Percentiles rank a stretch among this genome's conserved stretches.
Evolutionary conservation across 2,329 filamentous ascomycete species (phyloP).

Genomic region (Fusarium nygamai): DNA sequence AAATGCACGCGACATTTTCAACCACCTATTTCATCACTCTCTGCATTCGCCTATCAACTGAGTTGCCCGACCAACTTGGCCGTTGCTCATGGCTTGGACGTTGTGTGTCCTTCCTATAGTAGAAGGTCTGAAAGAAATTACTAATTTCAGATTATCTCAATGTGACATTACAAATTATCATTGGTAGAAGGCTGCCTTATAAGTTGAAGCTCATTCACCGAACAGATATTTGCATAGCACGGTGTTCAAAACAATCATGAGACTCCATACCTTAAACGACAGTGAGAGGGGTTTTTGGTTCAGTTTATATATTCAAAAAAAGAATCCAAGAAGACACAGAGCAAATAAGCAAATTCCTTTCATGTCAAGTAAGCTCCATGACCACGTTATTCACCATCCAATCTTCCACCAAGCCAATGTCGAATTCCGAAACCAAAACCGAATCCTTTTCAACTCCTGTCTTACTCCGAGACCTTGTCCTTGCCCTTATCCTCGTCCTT

Average conservation of each 20-base stretch:
- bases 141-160: background rate
- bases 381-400: too few species aligned
- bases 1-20: background rate
- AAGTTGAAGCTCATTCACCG: background rate
- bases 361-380: background rate
- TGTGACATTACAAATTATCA: background rate
- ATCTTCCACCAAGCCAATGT: background rate
- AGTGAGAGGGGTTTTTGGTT: background rate
- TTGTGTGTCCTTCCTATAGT: background rate
- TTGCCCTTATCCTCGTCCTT: background rate
- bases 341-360: background rate
- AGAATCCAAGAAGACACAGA: too few species aligned
- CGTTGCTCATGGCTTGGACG: background rate
- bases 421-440: background rate
- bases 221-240: background rate
- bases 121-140: background rate
- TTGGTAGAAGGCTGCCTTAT: background rate
- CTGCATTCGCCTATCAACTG: background rate
- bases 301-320: background rate
- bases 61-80: background rate
- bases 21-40: background rate
- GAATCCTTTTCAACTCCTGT: background rate
- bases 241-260: too few species aligned
- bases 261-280: background rate
- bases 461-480: background rate